Conservation (phyloP, 2,329 filamentous ascomycete species). For the Atkinsonella texensis region DNA sequence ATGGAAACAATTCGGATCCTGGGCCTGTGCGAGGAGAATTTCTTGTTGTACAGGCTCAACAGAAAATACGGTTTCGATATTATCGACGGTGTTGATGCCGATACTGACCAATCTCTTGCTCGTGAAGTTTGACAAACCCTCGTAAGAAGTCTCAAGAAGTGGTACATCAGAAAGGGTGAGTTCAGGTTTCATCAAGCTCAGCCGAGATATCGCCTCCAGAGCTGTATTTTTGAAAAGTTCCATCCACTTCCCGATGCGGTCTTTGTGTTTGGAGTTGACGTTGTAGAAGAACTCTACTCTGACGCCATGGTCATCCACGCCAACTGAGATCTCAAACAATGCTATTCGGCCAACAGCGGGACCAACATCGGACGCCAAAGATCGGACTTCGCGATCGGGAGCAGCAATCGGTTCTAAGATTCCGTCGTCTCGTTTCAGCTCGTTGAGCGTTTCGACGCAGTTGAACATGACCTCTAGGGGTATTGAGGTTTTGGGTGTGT, state of each 20-base stretch:
- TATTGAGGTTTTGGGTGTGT: conserved; percentile 24
- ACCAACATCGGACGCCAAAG: conserved; percentile 32
- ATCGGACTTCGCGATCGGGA: conserved; percentile 25
- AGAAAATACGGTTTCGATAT: conserved; percentile 38
- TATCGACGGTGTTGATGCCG: conserved; percentile 27
- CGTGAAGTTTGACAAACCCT: conserved; percentile 32
- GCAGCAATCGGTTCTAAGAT: conserved; percentile 35
- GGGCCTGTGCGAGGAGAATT: conserved; percentile 34
- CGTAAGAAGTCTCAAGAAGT: conserved; percentile 33
- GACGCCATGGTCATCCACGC: conserved; percentile 29
- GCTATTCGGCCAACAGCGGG: conserved; percentile 34
- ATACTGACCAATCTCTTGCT: conserved; percentile 27
- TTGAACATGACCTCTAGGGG: conserved; percentile 49
- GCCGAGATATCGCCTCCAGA: conserved; percentile 28
- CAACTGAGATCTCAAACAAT: conserved; percentile 38
- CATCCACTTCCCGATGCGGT: conserved; percentile 34
- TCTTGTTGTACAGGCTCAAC: conserved; percentile 36
- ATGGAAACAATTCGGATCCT: conserved; percentile 28
- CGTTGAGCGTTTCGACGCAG: conserved; percentile 37
- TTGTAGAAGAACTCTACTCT: conserved; percentile 35
- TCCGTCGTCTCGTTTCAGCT: conserved; percentile 34
- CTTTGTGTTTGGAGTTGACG: conserved; percentile 26
- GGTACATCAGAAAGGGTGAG: conserved; percentile 39
- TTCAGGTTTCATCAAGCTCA: conserved; percentile 30
- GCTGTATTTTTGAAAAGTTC: conserved; percentile 33